Evolutionary conservation across 139 green algal species (phyloP), one percentile per base, ranked within the genome.

Genomic region (Auxenochlorella pyrenoidosa): DNA sequence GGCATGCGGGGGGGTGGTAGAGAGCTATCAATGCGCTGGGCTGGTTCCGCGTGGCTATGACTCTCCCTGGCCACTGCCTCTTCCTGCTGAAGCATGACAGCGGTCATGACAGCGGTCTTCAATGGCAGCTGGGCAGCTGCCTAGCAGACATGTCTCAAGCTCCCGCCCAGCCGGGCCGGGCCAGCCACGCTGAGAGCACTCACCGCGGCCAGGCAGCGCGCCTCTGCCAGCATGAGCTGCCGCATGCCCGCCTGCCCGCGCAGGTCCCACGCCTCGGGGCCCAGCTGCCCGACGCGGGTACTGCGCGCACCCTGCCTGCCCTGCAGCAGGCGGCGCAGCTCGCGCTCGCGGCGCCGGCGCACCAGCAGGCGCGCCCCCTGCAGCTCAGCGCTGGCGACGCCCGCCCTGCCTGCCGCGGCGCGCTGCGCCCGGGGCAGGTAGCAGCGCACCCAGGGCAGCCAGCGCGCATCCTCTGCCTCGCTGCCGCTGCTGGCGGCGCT

Each of bases 361-460:
- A 85, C 63, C 80, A 85, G 80, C 28, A 41, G 80, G 26, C 40
- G 63, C 2, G 80, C 63, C 43, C 18, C 78, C 0, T 4, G 16
- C 59, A 73, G 59, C 40, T 72, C 36, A 75, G 30, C 36, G 24
- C 34, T 47, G n/a, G 0, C 32, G 12, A 2, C 18, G 75, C 75
- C 21, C 24, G 18, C 76, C 0, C 18, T 32, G n/a, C 28, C 44
- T 36, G 73, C 73, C 28, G 41, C 41, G 16, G 43, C 41, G 10
- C n/a, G 68, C 34, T 43, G 16, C 79, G 58, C 2, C 38, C 13
- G 34, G 79, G 79, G 80, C 59, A 85, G 59, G 40, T 77, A 85
- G 63, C n/a, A 60, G 28, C 6, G 18, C 60, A 85, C 40, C 80
- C 80, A 85, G 60, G 80, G 80, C 80, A 85, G 63, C 80, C 80